Conservation (phyloP, 352 stramenopile genomes). For the Phytopythium litorale region DNA sequence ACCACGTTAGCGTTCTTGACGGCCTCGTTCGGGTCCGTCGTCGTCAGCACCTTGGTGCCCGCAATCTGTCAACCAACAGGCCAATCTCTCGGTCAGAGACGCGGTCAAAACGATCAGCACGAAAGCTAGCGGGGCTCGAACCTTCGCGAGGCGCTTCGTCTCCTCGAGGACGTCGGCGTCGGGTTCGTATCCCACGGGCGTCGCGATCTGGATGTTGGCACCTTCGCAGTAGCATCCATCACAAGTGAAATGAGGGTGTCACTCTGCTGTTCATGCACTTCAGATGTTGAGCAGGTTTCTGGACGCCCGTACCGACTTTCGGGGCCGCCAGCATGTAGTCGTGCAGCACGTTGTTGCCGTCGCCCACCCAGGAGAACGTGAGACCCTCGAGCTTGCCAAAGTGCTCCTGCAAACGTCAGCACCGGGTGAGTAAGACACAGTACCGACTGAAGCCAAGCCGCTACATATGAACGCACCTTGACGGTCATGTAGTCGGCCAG, state of each 20-base stretch:
- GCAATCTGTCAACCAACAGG: constrained; percentile 22
- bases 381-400: constrained; percentile 87
- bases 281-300: background rate
- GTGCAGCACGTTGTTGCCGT: constrained; percentile 98
- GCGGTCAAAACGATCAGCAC: background rate
- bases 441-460: too few species aligned
- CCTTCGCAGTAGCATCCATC: constrained; percentile 96
- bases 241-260: constrained; percentile 34
- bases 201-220: constrained; percentile 94
- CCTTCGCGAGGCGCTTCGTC: constrained; percentile 82
- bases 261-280: background rate
- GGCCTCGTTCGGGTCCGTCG: constrained; percentile 90
- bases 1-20: constrained; percentile 94
- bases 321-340: constrained; percentile 96
- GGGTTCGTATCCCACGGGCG: constrained; percentile 90
- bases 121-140: background rate
- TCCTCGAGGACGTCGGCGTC: constrained; percentile 89
- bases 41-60: constrained; percentile 76
- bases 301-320: constrained; percentile 59
- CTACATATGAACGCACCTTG: constrained; percentile 41
- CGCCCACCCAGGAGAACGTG: constrained; percentile 96
- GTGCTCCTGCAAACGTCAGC: constrained; percentile 48
- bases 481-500: constrained; percentile 98
- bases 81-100: background rate
- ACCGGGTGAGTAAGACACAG: background rate